phyloP scores from a whole-genome alignment of 2,329 filamentous ascomycete genomes.

The Penicillium sp. region DNA sequence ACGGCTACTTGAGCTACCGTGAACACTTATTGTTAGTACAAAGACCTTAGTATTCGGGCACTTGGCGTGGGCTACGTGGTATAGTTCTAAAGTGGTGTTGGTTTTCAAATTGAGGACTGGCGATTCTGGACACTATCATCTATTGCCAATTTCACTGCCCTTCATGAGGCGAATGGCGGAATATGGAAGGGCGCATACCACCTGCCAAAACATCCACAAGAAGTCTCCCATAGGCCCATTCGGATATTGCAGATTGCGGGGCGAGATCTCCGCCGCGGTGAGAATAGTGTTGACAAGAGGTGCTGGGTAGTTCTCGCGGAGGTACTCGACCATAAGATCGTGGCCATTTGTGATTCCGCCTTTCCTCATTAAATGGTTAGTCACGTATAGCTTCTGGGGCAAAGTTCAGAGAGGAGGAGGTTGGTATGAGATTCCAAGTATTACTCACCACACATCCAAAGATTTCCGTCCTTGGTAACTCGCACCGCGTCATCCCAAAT shows the following conservation, averaged over 20 bases:
- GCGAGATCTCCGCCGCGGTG: constrained; percentile 34
- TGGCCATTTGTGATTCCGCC: constrained; percentile 30
- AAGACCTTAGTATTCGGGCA: no score
- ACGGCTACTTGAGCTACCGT: no score
- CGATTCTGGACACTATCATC: background rate
- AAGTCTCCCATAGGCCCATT: constrained; percentile 7
- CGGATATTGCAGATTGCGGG: constrained; percentile 27
- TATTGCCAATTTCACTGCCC: background rate
- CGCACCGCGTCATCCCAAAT: constrained; percentile 22
- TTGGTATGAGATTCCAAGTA: background rate
- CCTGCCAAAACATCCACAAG: constrained; percentile 17
- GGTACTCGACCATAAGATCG: constrained; percentile 24
- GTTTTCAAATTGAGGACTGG: background rate
- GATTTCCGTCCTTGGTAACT: constrained; percentile 23
- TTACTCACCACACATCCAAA: constrained; percentile 25
- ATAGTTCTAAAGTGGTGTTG: background rate
- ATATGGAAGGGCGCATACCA: constrained; percentile 15
- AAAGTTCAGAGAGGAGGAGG: background rate
- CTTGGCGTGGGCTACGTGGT: no score
- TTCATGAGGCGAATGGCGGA: constrained; percentile 5
- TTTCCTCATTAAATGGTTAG: background rate
- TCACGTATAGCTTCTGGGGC: background rate
- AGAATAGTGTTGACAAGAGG: constrained; percentile 35
- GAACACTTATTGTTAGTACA: no score
- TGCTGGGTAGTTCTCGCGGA: constrained; percentile 19